These are phyloP conservation scores for Acanthamoeba lenticulata DNA, from an alignment of 208 protist species.

Conservation along the genomic window DNA sequence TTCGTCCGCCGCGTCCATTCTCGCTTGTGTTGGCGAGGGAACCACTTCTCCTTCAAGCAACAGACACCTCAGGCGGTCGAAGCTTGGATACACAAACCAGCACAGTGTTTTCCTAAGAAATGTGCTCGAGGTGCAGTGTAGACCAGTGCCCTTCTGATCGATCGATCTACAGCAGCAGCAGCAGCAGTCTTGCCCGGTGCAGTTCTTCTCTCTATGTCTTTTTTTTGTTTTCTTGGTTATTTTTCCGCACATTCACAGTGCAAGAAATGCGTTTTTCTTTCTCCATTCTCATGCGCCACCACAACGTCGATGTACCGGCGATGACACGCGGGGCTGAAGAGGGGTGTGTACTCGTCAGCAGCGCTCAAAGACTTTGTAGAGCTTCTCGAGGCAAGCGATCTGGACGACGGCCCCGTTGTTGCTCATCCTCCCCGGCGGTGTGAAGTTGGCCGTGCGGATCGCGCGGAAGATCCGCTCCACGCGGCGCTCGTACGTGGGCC, in stretches of 20 bases:
- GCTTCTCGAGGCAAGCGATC: conserved; percentile 78
- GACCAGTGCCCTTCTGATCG: neutral
- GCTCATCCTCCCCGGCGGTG: conserved; percentile 72
- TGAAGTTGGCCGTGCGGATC: conserved; percentile 60
- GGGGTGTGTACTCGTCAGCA: too few relatives aligned
- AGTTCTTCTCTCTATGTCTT: neutral
- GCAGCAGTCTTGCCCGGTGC: neutral
- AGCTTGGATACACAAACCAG: too few relatives aligned
- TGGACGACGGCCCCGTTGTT: conserved; percentile 81
- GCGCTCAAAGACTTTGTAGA: conserved; percentile 85
- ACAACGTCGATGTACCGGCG: too few relatives aligned
- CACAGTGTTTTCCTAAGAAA: neutral
- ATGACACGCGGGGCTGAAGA: too few relatives aligned
- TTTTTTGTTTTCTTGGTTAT: neutral
- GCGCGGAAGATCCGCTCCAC: conserved; percentile 78
- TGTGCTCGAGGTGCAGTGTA: neutral
- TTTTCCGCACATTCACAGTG: too few relatives aligned
- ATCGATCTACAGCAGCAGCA: neutral
- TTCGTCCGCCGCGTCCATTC: neutral
- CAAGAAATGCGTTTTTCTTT: neutral
- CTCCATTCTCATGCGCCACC: neutral
- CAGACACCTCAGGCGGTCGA: too few relatives aligned
- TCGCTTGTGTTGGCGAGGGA: too few relatives aligned
- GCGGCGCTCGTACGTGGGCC: conserved; percentile 27
- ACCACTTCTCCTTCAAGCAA: too few relatives aligned